Evolutionary conservation across 495 filamentous ascomycete species (phyloP).

Genomic region (Darksidea phi): DNA sequence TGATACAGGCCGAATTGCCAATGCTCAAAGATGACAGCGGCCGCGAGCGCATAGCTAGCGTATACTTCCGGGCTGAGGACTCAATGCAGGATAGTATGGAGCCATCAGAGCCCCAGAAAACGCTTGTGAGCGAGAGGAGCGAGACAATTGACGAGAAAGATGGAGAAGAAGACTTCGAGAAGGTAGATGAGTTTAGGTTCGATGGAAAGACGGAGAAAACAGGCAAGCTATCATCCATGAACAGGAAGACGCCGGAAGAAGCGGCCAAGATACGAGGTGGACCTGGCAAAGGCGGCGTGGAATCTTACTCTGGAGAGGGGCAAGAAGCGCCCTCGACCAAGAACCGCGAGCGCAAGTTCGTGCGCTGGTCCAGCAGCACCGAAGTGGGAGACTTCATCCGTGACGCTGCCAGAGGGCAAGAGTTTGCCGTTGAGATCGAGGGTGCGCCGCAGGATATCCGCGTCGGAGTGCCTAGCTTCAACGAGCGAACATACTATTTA

Average conservation of each 20-base stretch:
- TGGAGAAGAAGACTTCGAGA: conserved; percentile 42
- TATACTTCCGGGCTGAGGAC: conserved; percentile 81
- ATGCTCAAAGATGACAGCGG: conserved; percentile 58
- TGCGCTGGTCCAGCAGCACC: conserved; percentile 86
- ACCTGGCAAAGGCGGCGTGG: conserved; percentile 55
- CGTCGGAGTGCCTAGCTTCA: conserved; percentile 81
- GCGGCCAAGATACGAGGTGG: conserved; percentile 39
- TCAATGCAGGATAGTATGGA: conserved; percentile 59
- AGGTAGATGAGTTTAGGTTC: conserved; percentile 48
- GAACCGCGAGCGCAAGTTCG: conserved; percentile 54
- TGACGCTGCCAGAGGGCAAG: conserved; percentile 76
- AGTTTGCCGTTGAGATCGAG: conserved; percentile 84
- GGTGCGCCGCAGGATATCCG: conserved; percentile 66
- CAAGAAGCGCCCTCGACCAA: conserved; percentile 49
- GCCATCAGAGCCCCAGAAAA: conserved; percentile 37
- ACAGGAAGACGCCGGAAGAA: conserved; percentile 28
- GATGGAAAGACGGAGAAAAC: conserved; percentile 51
- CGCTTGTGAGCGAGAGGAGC: conserved; percentile 39
- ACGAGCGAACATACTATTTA: conserved; percentile 84
- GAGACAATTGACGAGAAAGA: conserved; percentile 35
- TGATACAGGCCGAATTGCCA: conserved; percentile 87
- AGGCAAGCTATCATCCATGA: conserved; percentile 44
- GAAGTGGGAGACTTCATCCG: conserved; percentile 96
- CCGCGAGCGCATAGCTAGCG: conserved; percentile 59
- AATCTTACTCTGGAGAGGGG: conserved; percentile 61